A percentile compares a stretch with the other conserved stretches of the same genome.
Evolutionary conservation across 495 filamentous ascomycete species (phyloP).

Genomic region (Aspergillus kassunensis): DNA sequence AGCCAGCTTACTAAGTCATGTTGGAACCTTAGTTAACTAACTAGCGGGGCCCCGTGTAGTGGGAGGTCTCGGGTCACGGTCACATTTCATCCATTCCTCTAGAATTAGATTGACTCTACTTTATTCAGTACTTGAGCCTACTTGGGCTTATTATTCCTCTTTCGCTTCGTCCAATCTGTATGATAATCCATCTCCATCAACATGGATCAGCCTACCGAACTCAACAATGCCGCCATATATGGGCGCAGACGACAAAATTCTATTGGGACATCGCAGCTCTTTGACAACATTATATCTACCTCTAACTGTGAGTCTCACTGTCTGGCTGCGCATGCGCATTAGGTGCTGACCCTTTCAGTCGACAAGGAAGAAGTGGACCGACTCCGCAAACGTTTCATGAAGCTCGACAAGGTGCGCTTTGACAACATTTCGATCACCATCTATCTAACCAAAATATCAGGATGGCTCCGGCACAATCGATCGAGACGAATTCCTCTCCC

Average conservation of each 20-base stretch:
- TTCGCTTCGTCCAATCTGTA: constrained; percentile 4
- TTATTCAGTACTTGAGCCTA: background rate
- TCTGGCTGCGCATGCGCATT: background rate
- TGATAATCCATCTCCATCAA: too few species aligned
- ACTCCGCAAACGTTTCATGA: constrained; percentile 96
- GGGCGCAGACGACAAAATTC: constrained; percentile 45
- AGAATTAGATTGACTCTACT: background rate
- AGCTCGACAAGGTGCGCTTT: constrained; percentile 84
- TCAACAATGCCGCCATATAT: constrained; percentile 50
- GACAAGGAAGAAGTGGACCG: constrained; percentile 95
- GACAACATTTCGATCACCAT: constrained; percentile 11
- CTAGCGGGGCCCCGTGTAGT: too few species aligned
- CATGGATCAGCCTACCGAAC: constrained; percentile 37
- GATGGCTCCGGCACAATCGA: constrained; percentile 98
- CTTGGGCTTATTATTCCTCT: background rate
- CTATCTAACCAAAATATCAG: constrained; percentile 38
- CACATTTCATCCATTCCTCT: constrained; percentile 1
- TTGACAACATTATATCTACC: constrained; percentile 92
- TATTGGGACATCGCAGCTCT: constrained; percentile 82
- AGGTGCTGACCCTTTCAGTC: constrained; percentile 51
- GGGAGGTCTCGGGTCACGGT: too few species aligned
- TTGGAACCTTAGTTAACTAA: too few species aligned
- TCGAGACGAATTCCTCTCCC: constrained; percentile 94
- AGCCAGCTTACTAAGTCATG: too few species aligned
- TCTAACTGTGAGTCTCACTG: constrained; percentile 74